Evolutionary conservation across 2,329 filamentous ascomycete genomes (phyloP), one percentile per base, ranked within the genome.

Genomic region (Fonsecaea monophora): DNA sequence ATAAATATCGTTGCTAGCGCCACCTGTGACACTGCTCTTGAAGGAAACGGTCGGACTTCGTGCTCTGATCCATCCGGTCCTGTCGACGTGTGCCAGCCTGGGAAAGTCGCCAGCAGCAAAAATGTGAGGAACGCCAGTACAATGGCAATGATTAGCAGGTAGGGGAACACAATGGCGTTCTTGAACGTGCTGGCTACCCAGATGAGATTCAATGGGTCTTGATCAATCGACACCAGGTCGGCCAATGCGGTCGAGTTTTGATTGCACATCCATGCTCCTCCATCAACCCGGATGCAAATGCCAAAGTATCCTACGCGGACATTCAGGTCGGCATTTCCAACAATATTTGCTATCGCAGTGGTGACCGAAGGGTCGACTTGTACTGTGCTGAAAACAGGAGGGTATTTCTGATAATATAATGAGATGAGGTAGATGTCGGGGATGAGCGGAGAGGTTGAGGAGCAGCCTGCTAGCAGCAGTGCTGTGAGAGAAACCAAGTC

Each of bases 131-230:
- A 98, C 73, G 95, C 94, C 76, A 99, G 93, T 78, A 99, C 92
- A 77, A 98, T 94, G 76, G 95, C 95, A 76, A 99, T 94, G 83
- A 99, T 99, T 71, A 99, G 90, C 21, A 99, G 83, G 77, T 98
- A 99, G 9, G 95, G 95, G 78, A 99, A 99, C 53, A 99, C 94
- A 77, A 99, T 95, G 81, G 94, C 94, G 79, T 98, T 93, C 80
- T 98, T 98, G 83, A 99, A 99, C 72, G 96, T 96, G 73, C 90
- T 90, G 30, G 95, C 94, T 63, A 99, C 87, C 95, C 94, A 99
- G 74, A 99, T 94, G 75, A 99, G 83, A 79, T 99, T 99, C 76
- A 99, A 84, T 45, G 95, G 95, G 81, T 99, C 95, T 79, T 97
- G 92, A 76, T 97, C 93, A 50, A 96, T 88, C 21, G 87, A 90